Evolutionary conservation across 495 filamentous ascomycete genomes (phyloP).

Genomic region (Rhizodiscina lignyota): DNA sequence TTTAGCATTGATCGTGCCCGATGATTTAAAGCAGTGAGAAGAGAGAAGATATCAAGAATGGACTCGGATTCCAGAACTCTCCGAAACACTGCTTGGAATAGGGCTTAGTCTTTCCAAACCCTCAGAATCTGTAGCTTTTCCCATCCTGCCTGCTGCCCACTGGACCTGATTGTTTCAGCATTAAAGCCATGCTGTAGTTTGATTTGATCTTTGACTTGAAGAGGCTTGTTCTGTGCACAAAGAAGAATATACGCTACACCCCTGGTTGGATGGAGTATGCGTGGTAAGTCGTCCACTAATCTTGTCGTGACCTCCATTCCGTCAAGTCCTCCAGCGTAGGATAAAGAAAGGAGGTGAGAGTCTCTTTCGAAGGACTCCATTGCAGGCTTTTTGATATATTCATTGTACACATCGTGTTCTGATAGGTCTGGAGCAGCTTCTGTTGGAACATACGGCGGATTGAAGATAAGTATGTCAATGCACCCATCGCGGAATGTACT

Average conservation of each 20-base stretch:
- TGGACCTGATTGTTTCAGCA: slow-evolving; percentile 59
- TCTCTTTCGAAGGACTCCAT: slow-evolving; percentile 43
- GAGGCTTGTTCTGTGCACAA: slow-evolving; percentile 72
- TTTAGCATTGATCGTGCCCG: too few relatives aligned
- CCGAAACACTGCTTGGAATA: too few relatives aligned
- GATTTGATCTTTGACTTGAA: slow-evolving; percentile 53
- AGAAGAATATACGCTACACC: slow-evolving; percentile 83
- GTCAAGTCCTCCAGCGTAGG: slow-evolving; percentile 74
- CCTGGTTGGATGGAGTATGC: slow-evolving; percentile 35
- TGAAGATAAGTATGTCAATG: slow-evolving; percentile 84
- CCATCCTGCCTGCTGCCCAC: slow-evolving; percentile 80
- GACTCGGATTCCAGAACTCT: too few relatives aligned
- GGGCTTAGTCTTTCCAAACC: too few relatives aligned
- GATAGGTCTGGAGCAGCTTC: slow-evolving; percentile 40
- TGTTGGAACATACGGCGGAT: slow-evolving; percentile 91
- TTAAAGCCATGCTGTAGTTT: too few relatives aligned
- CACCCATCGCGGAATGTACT: slow-evolving; percentile 32
- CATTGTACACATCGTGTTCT: slow-evolving; percentile 13
- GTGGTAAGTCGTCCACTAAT: slow-evolving; percentile 49
- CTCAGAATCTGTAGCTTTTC: slow-evolving; percentile 72
- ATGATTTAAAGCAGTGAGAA: too few relatives aligned
- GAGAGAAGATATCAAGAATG: too few relatives aligned
- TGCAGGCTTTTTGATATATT: slow-evolving; percentile 13
- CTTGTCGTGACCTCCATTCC: slow-evolving; percentile 88
- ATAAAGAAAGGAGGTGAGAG: slow-evolving; percentile 65